These are phyloP conservation scores for Gynochthodes officinalis DNA, from an alignment of 257 asterid genomes.

Conservation along the genomic window DNA sequence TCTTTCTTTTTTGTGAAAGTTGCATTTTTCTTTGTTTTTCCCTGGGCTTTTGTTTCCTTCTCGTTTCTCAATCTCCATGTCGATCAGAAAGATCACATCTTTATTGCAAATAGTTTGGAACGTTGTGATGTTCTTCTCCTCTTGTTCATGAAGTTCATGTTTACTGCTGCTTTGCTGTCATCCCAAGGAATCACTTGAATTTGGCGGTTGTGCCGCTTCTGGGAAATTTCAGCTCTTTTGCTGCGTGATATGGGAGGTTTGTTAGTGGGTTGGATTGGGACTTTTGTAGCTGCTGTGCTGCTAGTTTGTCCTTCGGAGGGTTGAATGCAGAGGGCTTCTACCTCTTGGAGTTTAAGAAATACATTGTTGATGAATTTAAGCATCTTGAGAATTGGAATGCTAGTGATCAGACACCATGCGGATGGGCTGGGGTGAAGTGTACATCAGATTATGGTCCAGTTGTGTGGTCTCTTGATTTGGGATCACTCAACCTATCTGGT, in stretches of 20 bases:
- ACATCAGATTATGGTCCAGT: slow-evolving; percentile 37
- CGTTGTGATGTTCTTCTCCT: not conserved
- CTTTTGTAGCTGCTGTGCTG: slow-evolving; percentile 29
- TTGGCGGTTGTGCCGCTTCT: slow-evolving; percentile 21
- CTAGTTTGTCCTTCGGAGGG: slow-evolving; percentile 38
- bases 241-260: slow-evolving; percentile 32
- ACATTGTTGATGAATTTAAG: slow-evolving; percentile 40
- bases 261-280: slow-evolving; percentile 33
- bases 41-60: slow-evolving; percentile 5
- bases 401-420: slow-evolving; percentile 62
- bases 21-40: slow-evolving; percentile 23
- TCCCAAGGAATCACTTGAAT: slow-evolving; percentile 54
- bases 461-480: slow-evolving; percentile 63
- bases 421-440: slow-evolving; percentile 82
- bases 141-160: slow-evolving; percentile 31
- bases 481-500: slow-evolving; percentile 63
- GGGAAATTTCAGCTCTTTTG: slow-evolving; percentile 16
- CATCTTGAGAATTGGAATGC: slow-evolving; percentile 65
- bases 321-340: slow-evolving; percentile 59
- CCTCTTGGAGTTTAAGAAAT: slow-evolving; percentile 67
- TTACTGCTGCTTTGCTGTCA: slow-evolving; percentile 40
- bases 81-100: slow-evolving; percentile 31
- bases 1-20: slow-evolving; percentile 17
- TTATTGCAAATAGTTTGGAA: slow-evolving; percentile 26
- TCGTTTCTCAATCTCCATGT: slow-evolving; percentile 26